Evolutionary conservation across 768 basidiomycete species (phyloP).

Genomic region (Tephrocybe sp.): DNA sequence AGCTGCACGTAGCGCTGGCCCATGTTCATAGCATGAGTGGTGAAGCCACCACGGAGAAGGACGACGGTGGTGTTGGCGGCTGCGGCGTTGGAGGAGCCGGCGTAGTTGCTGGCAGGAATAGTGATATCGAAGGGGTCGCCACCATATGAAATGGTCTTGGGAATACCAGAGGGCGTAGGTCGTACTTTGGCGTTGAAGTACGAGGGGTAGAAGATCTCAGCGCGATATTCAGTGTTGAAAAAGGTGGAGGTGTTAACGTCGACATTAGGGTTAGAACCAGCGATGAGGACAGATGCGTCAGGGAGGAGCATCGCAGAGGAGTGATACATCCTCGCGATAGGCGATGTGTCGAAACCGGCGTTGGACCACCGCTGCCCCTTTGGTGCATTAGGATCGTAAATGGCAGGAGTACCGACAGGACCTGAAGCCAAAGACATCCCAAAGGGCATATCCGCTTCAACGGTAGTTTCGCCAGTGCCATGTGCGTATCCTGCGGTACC

Average conservation of each 20-base stretch:
- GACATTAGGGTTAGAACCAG: conserved; percentile 91
- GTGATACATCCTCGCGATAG: conserved; percentile 85
- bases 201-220: conserved; percentile 88
- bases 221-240: conserved; percentile 77
- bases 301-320: conserved; percentile 88
- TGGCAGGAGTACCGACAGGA: conserved; percentile 74
- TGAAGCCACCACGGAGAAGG: conserved; percentile 81
- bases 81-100: conserved; percentile 63
- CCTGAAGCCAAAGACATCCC: conserved; percentile 75
- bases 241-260: conserved; percentile 65
- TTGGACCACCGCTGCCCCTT: conserved; percentile 74
- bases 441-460: conserved; percentile 57
- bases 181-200: conserved; percentile 74
- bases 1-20: conserved; percentile 80
- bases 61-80: conserved; percentile 74
- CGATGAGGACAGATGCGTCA: conserved; percentile 81
- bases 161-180: conserved; percentile 68
- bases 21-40: conserved; percentile 88
- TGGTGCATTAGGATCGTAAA: conserved; percentile 78
- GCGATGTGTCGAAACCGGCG: conserved; percentile 55
- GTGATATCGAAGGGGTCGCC: conserved; percentile 76
- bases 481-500: conserved; percentile 88
- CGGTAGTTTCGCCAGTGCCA: conserved; percentile 44
- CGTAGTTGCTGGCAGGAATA: conserved; percentile 63
- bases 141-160: conserved; percentile 78